These are phyloP conservation scores for Colletotrichum sp. DNA, from an alignment of 2,329 filamentous ascomycete species.

Conservation along the genomic window DNA sequence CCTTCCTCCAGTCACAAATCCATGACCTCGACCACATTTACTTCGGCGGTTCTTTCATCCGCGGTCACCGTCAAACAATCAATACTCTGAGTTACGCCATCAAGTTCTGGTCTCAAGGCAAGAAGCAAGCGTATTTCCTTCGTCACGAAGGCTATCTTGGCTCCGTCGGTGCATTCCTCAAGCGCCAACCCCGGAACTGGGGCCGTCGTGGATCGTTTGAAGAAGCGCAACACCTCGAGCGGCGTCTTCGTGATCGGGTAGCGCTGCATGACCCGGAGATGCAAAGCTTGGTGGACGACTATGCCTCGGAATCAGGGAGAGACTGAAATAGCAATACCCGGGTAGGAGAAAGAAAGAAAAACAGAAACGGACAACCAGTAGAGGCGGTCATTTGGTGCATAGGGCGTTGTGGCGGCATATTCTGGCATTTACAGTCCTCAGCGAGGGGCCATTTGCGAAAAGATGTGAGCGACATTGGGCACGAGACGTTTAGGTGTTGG, in stretches of 20 bases:
- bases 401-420: slow-evolving; percentile 5
- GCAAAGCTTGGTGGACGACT: slow-evolving; percentile 21
- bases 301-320: slow-evolving; percentile 15
- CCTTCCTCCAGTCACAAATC: slow-evolving; percentile 95
- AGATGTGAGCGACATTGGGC: neutral
- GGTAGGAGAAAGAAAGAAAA: neutral
- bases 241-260: neutral
- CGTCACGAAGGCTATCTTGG: slow-evolving; percentile 96
- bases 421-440: neutral
- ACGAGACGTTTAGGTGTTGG: neutral
- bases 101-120: slow-evolving; percentile 94
- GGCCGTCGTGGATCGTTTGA: slow-evolving; percentile 82
- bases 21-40: slow-evolving; percentile 92
- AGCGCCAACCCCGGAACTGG: slow-evolving; percentile 90
- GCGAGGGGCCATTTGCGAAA: neutral
- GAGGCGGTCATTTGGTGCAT: neutral
- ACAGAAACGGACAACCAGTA: neutral
- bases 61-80: slow-evolving; percentile 96
- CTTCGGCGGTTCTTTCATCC: slow-evolving; percentile 96
- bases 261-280: slow-evolving; percentile 18
- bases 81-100: slow-evolving; percentile 97
- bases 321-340: neutral
- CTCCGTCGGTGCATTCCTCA: slow-evolving; percentile 91
- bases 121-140: slow-evolving; percentile 94
- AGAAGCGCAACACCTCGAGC: slow-evolving; percentile 32